Conservation (phyloP, 768 basidiomycete species). For the Russula sp. region DNA sequence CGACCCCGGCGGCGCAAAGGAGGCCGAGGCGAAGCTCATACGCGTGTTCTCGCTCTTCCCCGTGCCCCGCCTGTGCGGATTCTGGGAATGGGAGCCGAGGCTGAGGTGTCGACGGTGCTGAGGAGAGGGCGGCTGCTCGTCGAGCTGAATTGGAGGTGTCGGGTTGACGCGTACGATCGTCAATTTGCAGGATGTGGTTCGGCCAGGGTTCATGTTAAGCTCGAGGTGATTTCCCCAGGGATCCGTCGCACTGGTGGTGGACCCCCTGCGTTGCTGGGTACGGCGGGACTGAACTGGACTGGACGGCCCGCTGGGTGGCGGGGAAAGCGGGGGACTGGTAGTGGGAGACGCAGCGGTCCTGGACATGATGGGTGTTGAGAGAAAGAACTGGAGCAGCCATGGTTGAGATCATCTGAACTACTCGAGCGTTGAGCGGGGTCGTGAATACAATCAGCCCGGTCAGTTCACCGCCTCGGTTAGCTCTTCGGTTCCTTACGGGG, state of each 20-base stretch:
- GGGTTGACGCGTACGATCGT: conserved; percentile 64
- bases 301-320: conserved; percentile 10
- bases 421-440: too few species aligned
- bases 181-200: conserved; percentile 53
- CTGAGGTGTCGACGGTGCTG: conserved; percentile 25
- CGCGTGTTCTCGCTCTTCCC: conserved; percentile 29
- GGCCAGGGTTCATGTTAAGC: conserved; percentile 44
- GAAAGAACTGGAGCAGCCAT: conserved; percentile 1
- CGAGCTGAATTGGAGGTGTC: conserved; percentile 28
- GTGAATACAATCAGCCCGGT: background rate
- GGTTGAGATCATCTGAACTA: background rate
- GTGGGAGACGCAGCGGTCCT: background rate
- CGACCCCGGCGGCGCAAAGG: conserved; percentile 38
- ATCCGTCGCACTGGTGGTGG: conserved; percentile 55
- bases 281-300: conserved; percentile 24
- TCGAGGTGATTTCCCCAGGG: conserved; percentile 52
- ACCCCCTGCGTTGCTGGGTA: conserved; percentile 57
- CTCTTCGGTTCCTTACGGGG: background rate
- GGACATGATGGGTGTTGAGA: conserved; percentile 19
- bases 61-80: conserved; percentile 25
- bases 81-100: conserved; percentile 25
- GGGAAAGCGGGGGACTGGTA: conserved; percentile 10
- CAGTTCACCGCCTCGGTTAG: background rate
- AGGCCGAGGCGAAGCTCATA: conserved; percentile 59
- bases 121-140: conserved; percentile 32